Conservation (phyloP, 768 basidiomycete genomes). For the Suillus brevipes region DNA sequence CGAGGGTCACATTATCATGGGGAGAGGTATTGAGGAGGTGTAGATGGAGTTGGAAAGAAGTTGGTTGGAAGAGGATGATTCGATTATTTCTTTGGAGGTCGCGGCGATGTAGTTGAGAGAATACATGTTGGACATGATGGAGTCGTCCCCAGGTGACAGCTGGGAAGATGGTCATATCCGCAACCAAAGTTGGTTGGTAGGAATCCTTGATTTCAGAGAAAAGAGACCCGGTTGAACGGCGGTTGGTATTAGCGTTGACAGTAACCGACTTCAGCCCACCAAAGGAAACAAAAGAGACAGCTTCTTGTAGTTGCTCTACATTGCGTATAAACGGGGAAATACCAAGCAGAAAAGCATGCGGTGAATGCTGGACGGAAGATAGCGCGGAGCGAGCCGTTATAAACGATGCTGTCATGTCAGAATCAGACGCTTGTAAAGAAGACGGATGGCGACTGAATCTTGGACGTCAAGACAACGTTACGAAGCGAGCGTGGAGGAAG, state of each 20-base stretch:
- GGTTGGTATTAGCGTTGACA: not conserved
- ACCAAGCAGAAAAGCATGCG: conserved; percentile 17
- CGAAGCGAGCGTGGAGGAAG: conserved; percentile 32
- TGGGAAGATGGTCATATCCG: conserved; percentile 31
- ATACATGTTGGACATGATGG: conserved; percentile 94
- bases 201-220: conserved; percentile 7
- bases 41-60: conserved; percentile 43
- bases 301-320: conserved; percentile 30
- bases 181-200: conserved; percentile 28
- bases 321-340: conserved; percentile 5
- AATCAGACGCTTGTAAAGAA: conserved; percentile 24
- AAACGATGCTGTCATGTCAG: conserved; percentile 32
- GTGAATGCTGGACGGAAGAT: conserved; percentile 9
- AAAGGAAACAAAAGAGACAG: conserved; percentile 23
- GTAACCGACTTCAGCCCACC: conserved; percentile 16
- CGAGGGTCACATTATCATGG: conserved; percentile 51
- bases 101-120: conserved; percentile 91
- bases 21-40: conserved; percentile 30
- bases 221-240: conserved; percentile 9
- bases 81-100: conserved; percentile 74
- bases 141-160: conserved; percentile 85
- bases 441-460: conserved; percentile 25
- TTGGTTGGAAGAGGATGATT: conserved; percentile 45
- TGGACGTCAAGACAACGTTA: conserved; percentile 30
- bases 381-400: not conserved